A percentile compares a stretch with the other conserved stretches of the same genome.
Conservation (phyloP, 176 grass and related monocot genomes). For the Areca catechu region DNA sequence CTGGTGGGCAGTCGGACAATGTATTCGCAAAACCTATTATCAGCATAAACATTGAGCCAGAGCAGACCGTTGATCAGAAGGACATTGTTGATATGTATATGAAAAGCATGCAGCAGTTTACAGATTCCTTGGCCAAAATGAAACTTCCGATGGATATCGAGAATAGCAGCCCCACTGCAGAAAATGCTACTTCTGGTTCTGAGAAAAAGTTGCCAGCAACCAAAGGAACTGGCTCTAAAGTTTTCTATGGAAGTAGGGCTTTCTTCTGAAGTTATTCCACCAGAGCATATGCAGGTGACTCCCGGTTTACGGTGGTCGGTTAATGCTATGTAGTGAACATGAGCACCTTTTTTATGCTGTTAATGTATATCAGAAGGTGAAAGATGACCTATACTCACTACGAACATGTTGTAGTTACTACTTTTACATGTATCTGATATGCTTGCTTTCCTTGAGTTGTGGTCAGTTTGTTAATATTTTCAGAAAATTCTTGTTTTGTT, state of each 20-base stretch:
- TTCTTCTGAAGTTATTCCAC: constrained; percentile 3
- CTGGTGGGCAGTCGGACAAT: no score
- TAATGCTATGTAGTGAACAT: constrained; percentile 2
- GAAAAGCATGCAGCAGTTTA: no score
- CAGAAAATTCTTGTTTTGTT: no score
- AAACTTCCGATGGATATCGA: no score
- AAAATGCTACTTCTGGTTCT: constrained; percentile 1
- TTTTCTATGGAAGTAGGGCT: constrained; percentile 11
- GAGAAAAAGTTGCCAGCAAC: background rate
- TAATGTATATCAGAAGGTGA: background rate
- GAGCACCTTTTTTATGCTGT: constrained; percentile 5
- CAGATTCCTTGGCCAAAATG: no score
- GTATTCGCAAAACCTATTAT: no score
- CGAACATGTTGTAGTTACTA: background rate
- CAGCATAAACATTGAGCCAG: no score
- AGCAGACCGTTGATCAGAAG: no score
- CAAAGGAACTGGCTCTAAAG: background rate
- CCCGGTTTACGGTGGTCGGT: background rate
- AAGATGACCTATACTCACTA: background rate
- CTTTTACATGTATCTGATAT: background rate
- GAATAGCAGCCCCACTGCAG: background rate
- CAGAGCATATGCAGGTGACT: background rate
- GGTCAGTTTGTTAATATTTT: no score
- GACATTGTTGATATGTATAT: no score
- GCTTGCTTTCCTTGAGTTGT: background rate